Evolutionary conservation across 129 eudicot genomes (phyloP).

Genomic region (Scalesia atractyloides): DNA sequence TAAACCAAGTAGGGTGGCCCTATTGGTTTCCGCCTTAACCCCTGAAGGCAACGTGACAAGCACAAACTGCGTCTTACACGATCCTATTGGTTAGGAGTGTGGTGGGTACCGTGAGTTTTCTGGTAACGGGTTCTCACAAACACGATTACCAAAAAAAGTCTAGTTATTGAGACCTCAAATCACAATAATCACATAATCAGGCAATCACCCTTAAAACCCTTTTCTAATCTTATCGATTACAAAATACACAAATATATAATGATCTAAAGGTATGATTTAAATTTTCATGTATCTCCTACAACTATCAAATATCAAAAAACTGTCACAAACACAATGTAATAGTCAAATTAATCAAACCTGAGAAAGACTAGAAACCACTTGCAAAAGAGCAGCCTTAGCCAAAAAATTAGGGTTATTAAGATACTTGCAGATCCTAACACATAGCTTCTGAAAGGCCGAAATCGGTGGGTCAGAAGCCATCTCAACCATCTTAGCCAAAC

Average conservation of each 20-base stretch:
- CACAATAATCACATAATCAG: background rate
- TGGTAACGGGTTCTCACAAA: background rate
- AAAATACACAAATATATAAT: background rate
- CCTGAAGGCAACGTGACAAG: background rate
- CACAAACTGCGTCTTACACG: background rate
- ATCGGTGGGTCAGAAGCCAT: slow-evolving; percentile 69
- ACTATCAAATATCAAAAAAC: background rate
- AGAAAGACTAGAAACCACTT: slow-evolving; percentile 44
- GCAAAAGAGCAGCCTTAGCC: slow-evolving; percentile 45
- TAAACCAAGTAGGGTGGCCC: no score
- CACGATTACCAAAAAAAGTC: background rate
- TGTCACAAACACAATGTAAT: background rate
- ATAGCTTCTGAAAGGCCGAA: slow-evolving; percentile 52
- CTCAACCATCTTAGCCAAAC: slow-evolving; percentile 88
- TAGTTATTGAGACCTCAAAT: no score
- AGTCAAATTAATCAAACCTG: slow-evolving; percentile 27
- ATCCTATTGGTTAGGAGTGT: background rate
- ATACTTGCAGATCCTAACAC: slow-evolving; percentile 46
- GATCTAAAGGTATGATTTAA: background rate
- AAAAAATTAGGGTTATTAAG: slow-evolving; percentile 42
- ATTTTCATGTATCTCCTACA: no score
- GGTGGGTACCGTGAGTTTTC: no score
- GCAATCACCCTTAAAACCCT: slow-evolving; percentile 2
- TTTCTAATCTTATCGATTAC: background rate
- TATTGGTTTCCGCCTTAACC: background rate